Evolutionary conservation across 2,329 filamentous ascomycete species (phyloP).

Genomic region (Plectosphaerella cucumerina): DNA sequence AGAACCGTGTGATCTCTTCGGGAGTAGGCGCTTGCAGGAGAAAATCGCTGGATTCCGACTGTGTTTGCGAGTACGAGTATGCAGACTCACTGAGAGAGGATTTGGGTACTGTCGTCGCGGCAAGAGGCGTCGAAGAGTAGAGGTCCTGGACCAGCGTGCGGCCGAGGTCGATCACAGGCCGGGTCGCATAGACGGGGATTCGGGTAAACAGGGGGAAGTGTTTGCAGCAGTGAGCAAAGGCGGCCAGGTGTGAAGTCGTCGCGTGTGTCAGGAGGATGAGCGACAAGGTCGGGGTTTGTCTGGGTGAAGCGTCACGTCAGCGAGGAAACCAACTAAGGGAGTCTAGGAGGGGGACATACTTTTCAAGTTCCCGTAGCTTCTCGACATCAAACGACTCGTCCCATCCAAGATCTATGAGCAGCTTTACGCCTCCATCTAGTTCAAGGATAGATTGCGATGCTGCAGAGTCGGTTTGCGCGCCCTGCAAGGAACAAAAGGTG

Average conservation of each 20-base stretch:
- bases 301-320: slow-evolving; percentile 26
- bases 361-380: slow-evolving; percentile 84
- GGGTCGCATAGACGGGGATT: slow-evolving; percentile 91
- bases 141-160: slow-evolving; percentile 88
- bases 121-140: slow-evolving; percentile 85
- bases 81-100: slow-evolving; percentile 64
- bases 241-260: slow-evolving; percentile 85
- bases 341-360: slow-evolving; percentile 47
- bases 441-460: slow-evolving; percentile 95
- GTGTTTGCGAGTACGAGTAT: slow-evolving; percentile 49
- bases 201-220: slow-evolving; percentile 87
- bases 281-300: slow-evolving; percentile 87
- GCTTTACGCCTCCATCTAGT: slow-evolving; percentile 93
- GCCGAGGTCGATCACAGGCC: slow-evolving; percentile 88
- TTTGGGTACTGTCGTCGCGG: slow-evolving; percentile 75
- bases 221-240: slow-evolving; percentile 95
- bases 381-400: slow-evolving; percentile 83
- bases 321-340: slow-evolving; percentile 3
- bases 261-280: slow-evolving; percentile 93
- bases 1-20: slow-evolving; percentile 90
- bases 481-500: slow-evolving; percentile 88
- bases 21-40: slow-evolving; percentile 67
- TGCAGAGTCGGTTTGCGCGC: slow-evolving; percentile 79
- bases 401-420: slow-evolving; percentile 94
- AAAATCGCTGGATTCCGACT: slow-evolving; percentile 48